Percentiles rank a stretch among this genome's conserved stretches.
Evolutionary conservation across 495 filamentous ascomycete species (phyloP).

Genomic region (Lasiosphaeria hispida): DNA sequence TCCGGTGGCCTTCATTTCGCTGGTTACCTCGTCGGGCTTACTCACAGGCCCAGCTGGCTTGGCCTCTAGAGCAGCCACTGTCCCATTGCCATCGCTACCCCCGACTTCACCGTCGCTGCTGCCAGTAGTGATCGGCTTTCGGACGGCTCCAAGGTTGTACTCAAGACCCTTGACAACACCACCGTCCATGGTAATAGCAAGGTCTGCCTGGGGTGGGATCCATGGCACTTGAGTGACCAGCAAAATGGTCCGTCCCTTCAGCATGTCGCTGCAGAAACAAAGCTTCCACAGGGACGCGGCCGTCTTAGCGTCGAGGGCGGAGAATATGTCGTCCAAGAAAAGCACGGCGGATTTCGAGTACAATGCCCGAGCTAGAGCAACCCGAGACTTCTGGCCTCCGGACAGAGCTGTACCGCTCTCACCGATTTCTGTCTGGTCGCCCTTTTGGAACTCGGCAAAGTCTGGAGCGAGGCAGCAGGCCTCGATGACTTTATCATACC

Average conservation of each 20-base stretch:
- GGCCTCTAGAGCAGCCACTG: conserved; percentile 8
- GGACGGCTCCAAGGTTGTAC: conserved; percentile 35
- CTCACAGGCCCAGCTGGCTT: background rate
- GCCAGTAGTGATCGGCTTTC: conserved; percentile 26
- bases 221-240: conserved; percentile 45
- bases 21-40: conserved; percentile 15
- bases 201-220: conserved; percentile 45
- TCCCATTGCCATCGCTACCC: conserved; percentile 22
- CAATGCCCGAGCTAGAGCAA: conserved; percentile 66
- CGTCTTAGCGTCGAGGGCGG: conserved; percentile 56
- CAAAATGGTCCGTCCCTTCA: conserved; percentile 36
- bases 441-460: conserved; percentile 46
- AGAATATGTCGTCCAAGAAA: conserved; percentile 68
- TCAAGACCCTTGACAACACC: conserved; percentile 36
- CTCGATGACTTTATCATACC: conserved; percentile 58
- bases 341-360: conserved; percentile 64
- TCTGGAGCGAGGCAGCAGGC: conserved; percentile 64
- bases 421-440: conserved; percentile 60
- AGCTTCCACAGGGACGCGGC: conserved; percentile 48
- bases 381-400: conserved; percentile 68
- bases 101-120: conserved; percentile 3
- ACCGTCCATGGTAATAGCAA: conserved; percentile 42
- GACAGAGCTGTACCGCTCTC: conserved; percentile 67
- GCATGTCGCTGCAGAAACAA: conserved; percentile 52
- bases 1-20: conserved; percentile 30